phyloP scores from a whole-genome alignment of 331 rosid species.

The Malus hybrid region DNA sequence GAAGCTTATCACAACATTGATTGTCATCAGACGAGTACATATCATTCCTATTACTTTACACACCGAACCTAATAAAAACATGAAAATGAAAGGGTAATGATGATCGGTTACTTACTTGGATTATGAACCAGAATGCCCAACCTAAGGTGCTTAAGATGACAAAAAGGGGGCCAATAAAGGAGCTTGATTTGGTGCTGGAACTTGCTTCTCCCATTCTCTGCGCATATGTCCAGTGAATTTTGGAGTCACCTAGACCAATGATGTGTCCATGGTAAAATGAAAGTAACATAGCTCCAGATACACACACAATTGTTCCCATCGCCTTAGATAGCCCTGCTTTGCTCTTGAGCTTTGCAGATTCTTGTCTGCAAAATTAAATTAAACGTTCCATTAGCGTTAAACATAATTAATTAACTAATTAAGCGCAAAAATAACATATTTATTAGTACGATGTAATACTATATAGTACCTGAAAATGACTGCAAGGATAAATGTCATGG shows the following conservation, averaged over 20 bases:
- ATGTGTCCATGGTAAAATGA: conserved; percentile 72
- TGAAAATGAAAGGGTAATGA: too few species aligned
- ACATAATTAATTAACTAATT: background rate
- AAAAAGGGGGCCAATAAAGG: conserved; percentile 41
- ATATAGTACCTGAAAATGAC: conserved; percentile 51
- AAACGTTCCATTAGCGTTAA: too few species aligned
- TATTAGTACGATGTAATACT: background rate
- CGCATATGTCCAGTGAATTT: conserved; percentile 63
- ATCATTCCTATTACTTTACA: too few species aligned
- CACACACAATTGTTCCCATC: conserved; percentile 57
- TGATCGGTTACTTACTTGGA: conserved; percentile 45
- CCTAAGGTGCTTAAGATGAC: conserved; percentile 40
- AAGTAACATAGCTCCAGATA: conserved; percentile 67
- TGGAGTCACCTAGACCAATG: conserved; percentile 43
- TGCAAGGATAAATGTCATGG: conserved; percentile 78
- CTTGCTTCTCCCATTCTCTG: conserved; percentile 21
- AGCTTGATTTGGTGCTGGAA: background rate
- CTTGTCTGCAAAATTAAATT: conserved; percentile 44
- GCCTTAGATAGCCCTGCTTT: conserved; percentile 44
- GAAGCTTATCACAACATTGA: too few species aligned
- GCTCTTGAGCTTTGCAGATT: conserved; percentile 39
- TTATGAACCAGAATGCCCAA: conserved; percentile 72
- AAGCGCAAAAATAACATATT: background rate
- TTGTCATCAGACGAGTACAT: too few species aligned
- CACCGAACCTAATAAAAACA: too few species aligned